phyloP scores from a whole-genome alignment of 371 early-diverging fungal species.

The Syncephalastrum sp. region DNA sequence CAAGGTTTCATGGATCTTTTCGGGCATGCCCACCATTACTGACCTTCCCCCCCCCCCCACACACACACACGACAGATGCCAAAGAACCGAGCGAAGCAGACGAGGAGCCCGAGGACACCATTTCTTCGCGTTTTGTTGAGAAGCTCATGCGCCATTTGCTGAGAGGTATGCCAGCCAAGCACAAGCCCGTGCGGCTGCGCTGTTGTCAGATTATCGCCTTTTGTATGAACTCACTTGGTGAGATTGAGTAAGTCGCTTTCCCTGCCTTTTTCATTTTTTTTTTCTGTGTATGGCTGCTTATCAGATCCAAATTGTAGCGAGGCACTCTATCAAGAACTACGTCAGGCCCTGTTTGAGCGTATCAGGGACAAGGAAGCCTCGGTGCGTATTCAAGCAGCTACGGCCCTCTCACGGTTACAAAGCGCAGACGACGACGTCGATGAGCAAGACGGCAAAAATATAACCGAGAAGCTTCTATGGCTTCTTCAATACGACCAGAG shows the following conservation, averaged over 20 bases:
- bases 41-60: neutral
- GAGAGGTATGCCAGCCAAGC: conserved; percentile 73
- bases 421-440: conserved; percentile 57
- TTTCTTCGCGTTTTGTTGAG: conserved; percentile 75
- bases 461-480: conserved; percentile 63
- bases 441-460: conserved; percentile 55
- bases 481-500: conserved; percentile 74
- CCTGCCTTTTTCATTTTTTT: neutral
- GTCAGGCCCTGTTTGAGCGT: conserved; percentile 65
- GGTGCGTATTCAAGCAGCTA: conserved; percentile 79
- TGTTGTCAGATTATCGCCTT: conserved; percentile 80
- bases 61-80: conserved; percentile 4
- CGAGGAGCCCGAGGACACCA: conserved; percentile 39
- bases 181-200: conserved; percentile 73
- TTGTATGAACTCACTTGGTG: conserved; percentile 72
- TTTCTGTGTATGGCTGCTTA: neutral
- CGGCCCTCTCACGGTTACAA: conserved; percentile 78
- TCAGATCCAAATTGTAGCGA: conserved; percentile 49
- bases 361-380: conserved; percentile 80
- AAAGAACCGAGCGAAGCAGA: conserved; percentile 9
- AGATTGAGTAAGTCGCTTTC: conserved; percentile 66
- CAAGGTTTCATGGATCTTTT: conserved; percentile 36
- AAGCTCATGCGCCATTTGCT: conserved; percentile 65
- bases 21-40: neutral
- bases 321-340: conserved; percentile 70